Evolutionary conservation across 768 basidiomycete genomes (phyloP), one percentile per base, ranked within the genome.

Genomic region (Psilocybe sp.): DNA sequence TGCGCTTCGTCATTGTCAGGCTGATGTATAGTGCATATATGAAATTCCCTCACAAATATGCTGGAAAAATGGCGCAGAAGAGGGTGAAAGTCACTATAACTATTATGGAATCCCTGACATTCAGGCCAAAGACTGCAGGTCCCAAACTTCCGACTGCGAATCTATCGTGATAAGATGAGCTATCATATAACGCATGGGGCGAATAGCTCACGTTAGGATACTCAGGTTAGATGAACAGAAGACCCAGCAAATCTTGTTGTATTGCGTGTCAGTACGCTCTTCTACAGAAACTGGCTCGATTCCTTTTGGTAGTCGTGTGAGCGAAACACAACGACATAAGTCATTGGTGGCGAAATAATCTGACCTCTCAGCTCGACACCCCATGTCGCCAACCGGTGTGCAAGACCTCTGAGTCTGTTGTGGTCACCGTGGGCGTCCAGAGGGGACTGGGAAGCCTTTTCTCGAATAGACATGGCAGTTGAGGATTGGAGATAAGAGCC

Each of bases 141-240:
- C 84, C 86, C 3, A 87, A 69, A 0, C 81, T 78, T 4, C 87
- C 86, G 8, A 80, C 67, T 33, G 83, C 84, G 58, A 87, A 84
- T 0, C 81, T 84, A 18, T 8, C 34, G n/a, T 10, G 43, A 15
- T 3, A 28, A 7, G 23, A 14, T 14, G 16, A 18, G 16, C 14
- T 15, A 2, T 14, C 6, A 8, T 16, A 31, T 34, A 13, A 31
- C 41, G 13, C 4, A 38, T 31, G 28, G 9, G 14, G 9, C 16
- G 35, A 19, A 3, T 5, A 12, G 48, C 69, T 53, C 53, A 74
- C 68, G 75, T 70, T 15, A 88, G 71, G 43, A 88, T 81, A 55
- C 86, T 86, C 60, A 80, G 69, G 63, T 87, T 87, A 32, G 79
- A 74, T 1, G 86, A 80, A 57, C 88, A 79, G 80, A 82, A 88